Percentiles rank a stretch among this genome's conserved stretches.
phyloP scores from a whole-genome alignment of 148 eudicot species.

The Vaccinium vitisidaea region DNA sequence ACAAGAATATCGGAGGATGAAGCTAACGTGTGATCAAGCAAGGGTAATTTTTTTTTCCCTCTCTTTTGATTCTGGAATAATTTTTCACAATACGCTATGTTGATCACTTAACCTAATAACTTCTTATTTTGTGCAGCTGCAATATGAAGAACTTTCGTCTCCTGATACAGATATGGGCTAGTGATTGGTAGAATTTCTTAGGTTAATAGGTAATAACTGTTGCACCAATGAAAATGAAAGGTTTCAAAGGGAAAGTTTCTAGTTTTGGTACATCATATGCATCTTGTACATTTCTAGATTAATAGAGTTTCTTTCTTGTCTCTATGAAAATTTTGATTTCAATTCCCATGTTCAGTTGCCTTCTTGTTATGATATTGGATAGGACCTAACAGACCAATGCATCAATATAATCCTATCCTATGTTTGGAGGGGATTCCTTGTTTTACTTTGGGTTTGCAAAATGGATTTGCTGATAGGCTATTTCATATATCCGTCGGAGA shows the following conservation, averaged over 20 bases:
- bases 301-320: not conserved
- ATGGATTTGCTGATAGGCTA: no score
- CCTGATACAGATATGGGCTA: slow-evolving; percentile 36
- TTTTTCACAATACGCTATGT: not conserved
- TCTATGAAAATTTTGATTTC: slow-evolving; percentile 9
- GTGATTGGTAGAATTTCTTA: not conserved
- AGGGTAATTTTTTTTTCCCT: slow-evolving; percentile 33
- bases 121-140: slow-evolving; percentile 49
- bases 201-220: not conserved
- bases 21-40: slow-evolving; percentile 39
- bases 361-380: not conserved
- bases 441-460: no score
- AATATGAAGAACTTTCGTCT: slow-evolving; percentile 49
- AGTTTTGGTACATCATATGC: not conserved
- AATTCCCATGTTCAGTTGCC: not conserved
- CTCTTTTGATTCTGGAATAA: not conserved
- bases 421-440: no score
- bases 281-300: not conserved
- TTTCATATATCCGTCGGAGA: no score
- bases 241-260: not conserved
- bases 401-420: no score
- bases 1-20: slow-evolving; percentile 85
- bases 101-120: slow-evolving; percentile 1
- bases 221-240: not conserved
- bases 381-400: no score